Percentiles rank a stretch among this genome's conserved stretches.
Evolutionary conservation across 1,139 yeast species (phyloP).

Genomic region (Zhuliangozyma parablackwelliae): DNA sequence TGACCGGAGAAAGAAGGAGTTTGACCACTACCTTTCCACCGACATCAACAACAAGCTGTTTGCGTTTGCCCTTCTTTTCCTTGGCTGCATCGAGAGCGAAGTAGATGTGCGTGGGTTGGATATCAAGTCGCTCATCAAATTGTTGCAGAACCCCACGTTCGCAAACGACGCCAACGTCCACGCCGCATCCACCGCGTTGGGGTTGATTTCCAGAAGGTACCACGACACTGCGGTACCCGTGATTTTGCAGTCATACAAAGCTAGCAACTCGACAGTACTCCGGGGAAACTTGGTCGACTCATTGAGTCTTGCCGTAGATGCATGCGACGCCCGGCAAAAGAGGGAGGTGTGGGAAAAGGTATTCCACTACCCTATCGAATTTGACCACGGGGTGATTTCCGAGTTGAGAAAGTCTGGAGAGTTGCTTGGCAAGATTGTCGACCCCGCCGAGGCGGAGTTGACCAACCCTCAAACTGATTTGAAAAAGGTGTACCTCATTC

Average conservation of each 20-base stretch:
- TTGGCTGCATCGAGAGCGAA: conserved; percentile 41
- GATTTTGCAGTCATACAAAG: conserved; percentile 6
- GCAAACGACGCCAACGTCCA: conserved; percentile 36
- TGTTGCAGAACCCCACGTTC: conserved; percentile 6
- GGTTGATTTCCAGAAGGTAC: conserved; percentile 29
- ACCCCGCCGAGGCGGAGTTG: conserved; percentile 14
- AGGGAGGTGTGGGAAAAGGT: conserved; percentile 14
- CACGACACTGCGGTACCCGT: conserved; percentile 3
- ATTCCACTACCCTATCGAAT: conserved; percentile 14
- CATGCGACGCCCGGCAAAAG: conserved; percentile 9
- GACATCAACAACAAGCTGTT: conserved; percentile 13
- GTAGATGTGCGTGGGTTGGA: conserved; percentile 6
- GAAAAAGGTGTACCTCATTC: conserved; percentile 23
- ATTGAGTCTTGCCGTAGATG: conserved; percentile 18
- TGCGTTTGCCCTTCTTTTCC: conserved; percentile 31
- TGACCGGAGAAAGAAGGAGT: conserved; percentile 23
- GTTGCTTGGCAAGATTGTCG: conserved; percentile 21
- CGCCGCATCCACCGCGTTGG: conserved; percentile 52
- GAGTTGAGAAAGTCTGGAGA: conserved; percentile 32
- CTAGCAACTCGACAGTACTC: conserved; percentile 17
- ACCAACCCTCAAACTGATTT: conserved; percentile 13
- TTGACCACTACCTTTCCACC: conserved; percentile 22
- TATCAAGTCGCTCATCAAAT: conserved; percentile 6
- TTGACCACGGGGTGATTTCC: conserved; percentile 10
- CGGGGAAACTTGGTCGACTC: conserved; percentile 28